Conservation (phyloP, 495 filamentous ascomycete species). For the Neurospora discreta region DNA sequence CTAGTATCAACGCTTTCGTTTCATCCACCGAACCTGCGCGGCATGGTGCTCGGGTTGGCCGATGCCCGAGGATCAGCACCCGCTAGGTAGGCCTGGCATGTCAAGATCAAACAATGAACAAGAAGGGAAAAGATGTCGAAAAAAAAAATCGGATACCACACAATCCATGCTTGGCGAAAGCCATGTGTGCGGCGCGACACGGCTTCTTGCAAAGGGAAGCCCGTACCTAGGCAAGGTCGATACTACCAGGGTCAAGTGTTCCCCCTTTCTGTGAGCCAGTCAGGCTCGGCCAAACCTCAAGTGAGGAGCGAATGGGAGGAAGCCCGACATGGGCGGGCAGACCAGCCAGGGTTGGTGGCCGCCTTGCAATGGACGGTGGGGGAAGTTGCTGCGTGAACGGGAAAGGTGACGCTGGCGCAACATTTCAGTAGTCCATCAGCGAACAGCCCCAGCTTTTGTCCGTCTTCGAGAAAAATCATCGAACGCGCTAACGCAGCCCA, state of each 20-base stretch:
- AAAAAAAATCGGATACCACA: not conserved
- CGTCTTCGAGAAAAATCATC: slow-evolving; percentile 26
- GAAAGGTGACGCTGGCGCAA: slow-evolving; percentile 14
- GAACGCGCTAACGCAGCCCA: slow-evolving; percentile 20
- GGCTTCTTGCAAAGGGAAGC: not conserved
- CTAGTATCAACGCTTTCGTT: not conserved
- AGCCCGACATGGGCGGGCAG: not conserved
- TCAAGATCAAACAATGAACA: not conserved
- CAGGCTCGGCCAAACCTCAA: not conserved
- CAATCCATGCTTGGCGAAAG: not conserved
- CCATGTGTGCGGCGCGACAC: not conserved
- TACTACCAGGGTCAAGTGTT: not conserved
- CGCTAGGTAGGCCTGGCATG: not conserved
- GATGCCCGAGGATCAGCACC: not conserved
- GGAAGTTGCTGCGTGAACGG: slow-evolving; percentile 13
- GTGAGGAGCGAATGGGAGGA: not conserved
- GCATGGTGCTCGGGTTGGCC: not conserved
- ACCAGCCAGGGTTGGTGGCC: slow-evolving; percentile 8
- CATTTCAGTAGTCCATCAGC: slow-evolving; percentile 6
- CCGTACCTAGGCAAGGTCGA: not conserved
- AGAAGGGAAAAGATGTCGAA: not conserved
- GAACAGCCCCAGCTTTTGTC: slow-evolving; percentile 18
- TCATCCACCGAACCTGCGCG: not conserved
- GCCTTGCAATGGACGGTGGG: not conserved
- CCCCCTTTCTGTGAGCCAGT: not conserved